Conservation (phyloP, 768 basidiomycete genomes). For the Fomitopsis pulvina region DNA sequence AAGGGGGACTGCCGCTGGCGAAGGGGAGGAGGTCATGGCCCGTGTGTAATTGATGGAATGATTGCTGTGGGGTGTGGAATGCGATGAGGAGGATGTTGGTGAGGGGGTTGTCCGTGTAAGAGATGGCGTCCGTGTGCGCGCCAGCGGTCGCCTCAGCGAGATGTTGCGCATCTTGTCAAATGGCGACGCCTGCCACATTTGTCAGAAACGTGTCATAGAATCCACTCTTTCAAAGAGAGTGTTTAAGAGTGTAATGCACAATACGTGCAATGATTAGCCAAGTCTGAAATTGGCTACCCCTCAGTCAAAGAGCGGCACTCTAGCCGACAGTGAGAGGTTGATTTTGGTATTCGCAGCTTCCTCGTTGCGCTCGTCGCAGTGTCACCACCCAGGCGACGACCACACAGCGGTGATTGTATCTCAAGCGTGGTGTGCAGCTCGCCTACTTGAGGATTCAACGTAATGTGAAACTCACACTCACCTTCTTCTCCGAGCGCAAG, state of each 20-base stretch:
- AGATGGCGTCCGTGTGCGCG: slow-evolving; percentile 29
- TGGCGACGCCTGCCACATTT: slow-evolving; percentile 17
- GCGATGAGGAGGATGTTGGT: slow-evolving; percentile 20
- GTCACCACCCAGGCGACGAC: not conserved
- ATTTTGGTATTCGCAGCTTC: no score
- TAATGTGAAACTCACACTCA: slow-evolving; percentile 7
- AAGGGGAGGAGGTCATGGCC: slow-evolving; percentile 36
- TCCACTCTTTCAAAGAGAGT: no score
- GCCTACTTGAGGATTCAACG: not conserved
- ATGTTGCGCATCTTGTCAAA: slow-evolving; percentile 23
- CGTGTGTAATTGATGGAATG: slow-evolving; percentile 34
- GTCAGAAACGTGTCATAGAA: not conserved
- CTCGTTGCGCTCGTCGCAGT: no score
- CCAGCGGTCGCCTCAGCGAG: slow-evolving; percentile 21
- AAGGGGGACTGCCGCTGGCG: slow-evolving; percentile 44
- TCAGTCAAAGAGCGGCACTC: no score
- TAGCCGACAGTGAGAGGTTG: no score
- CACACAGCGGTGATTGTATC: not conserved
- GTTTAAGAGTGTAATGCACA: no score
- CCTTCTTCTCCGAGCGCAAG: slow-evolving; percentile 26
- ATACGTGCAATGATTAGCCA: no score
- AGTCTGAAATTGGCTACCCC: no score
- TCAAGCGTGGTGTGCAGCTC: no score
- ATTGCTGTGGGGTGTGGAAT: slow-evolving; percentile 37
- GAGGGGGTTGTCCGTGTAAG: slow-evolving; percentile 26